A percentile compares a stretch with the other conserved stretches of the same genome.
Conservation (phyloP, 192 early-diverging fungal species). For the Umbelopsis isabellina region DNA sequence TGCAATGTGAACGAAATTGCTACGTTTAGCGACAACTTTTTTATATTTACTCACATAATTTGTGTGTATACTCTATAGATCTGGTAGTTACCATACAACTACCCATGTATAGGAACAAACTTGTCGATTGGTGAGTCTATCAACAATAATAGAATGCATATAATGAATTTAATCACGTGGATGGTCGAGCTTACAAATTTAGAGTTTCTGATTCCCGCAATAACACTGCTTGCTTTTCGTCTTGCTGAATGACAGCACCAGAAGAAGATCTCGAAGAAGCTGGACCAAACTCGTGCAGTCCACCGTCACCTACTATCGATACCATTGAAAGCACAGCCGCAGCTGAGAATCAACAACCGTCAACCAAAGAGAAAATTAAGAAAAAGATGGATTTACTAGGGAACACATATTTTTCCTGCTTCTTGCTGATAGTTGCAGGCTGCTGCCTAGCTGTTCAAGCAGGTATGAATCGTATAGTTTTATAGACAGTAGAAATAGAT, state of each 20-base stretch:
- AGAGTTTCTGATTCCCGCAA: not conserved
- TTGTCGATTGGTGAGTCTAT: no score
- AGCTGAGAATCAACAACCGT: not conserved
- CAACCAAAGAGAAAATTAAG: not conserved
- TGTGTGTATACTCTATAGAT: no score
- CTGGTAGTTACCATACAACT: no score
- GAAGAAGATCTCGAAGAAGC: constrained; percentile 15
- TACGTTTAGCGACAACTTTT: no score
- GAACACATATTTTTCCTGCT: not conserved
- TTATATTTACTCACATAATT: no score
- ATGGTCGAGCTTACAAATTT: not conserved
- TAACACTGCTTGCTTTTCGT: not conserved
- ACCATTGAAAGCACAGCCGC: not conserved
- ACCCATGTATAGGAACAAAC: no score
- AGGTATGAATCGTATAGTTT: constrained; percentile 13
- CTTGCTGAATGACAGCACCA: constrained; percentile 4
- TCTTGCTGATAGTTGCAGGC: constrained; percentile 27
- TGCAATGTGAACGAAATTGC: no score
- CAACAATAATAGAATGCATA: not conserved
- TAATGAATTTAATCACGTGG: not conserved
- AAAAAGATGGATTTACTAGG: not conserved
- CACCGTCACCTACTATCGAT: not conserved
- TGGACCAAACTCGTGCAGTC: no score
- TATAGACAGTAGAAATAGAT: not conserved
- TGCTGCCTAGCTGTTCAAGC: constrained; percentile 33